A percentile compares a stretch with the other conserved stretches of the same genome.
These are phyloP conservation scores for Cryptococcus sp. DNA, from an alignment of 1,284 basidiomycete genomes.

Conservation along the genomic window DNA sequence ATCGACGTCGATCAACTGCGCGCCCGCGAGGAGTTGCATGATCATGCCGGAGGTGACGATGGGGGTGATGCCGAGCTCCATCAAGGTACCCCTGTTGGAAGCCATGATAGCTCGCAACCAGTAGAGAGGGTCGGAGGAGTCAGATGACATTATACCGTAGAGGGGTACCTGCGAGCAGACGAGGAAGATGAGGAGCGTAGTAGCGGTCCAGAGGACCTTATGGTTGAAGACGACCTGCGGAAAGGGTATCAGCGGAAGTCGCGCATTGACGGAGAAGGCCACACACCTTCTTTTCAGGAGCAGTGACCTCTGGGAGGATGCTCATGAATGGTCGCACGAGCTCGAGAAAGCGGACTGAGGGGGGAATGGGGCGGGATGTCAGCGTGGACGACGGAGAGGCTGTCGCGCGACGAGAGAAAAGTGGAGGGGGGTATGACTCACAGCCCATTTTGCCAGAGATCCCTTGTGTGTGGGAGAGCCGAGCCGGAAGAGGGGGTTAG, in stretches of 20 bases:
- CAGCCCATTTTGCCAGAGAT: conserved; percentile 37
- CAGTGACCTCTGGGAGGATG: conserved; percentile 89
- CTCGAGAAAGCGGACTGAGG: conserved; percentile 84
- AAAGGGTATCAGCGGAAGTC: not conserved
- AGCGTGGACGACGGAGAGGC: too few relatives aligned
- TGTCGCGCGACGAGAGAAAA: too few relatives aligned
- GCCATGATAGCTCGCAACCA: conserved; percentile 99
- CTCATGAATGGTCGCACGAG: conserved; percentile 93
- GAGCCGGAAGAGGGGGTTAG: conserved; percentile 7
- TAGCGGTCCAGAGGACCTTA: conserved; percentile 94
- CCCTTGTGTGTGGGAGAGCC: conserved; percentile 9
- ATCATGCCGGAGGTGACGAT: conserved; percentile 99
- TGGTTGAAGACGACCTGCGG: conserved; percentile 86
- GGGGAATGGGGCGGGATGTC: not conserved
- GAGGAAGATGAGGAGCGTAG: conserved; percentile 94
- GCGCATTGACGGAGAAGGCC: not conserved
- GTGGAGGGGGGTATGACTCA: conserved; percentile 10
- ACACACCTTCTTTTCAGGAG: conserved; percentile 85
- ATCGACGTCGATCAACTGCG: conserved; percentile 96
- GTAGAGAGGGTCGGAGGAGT: conserved; percentile 96
- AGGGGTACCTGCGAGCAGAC: conserved; percentile 96
- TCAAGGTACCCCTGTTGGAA: conserved; percentile 95
- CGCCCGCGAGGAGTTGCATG: conserved; percentile 97
- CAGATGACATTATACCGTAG: conserved; percentile 96
- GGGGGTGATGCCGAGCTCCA: conserved; percentile 98